These are phyloP conservation scores for Kodamaea arcana DNA, from an alignment of 1,139 yeast genomes.

Conservation along the genomic window DNA sequence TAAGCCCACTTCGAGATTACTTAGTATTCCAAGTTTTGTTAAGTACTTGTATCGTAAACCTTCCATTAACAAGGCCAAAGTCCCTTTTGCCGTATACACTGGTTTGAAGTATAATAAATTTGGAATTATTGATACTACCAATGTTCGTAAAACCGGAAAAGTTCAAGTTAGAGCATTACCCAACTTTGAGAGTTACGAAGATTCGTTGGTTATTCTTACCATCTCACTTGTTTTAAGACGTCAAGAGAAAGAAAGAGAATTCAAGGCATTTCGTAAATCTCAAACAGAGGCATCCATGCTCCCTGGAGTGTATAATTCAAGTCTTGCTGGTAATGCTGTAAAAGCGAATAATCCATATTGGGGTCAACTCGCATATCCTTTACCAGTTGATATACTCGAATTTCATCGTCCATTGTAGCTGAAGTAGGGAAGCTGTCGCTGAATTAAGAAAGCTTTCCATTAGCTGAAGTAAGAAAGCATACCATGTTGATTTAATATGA, in stretches of 20 bases:
- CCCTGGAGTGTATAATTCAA: no score
- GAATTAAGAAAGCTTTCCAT: no score
- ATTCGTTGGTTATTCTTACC: conserved; percentile 7
- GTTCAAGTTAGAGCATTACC: conserved; percentile 2
- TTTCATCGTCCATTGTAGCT: not conserved
- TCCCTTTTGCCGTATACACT: conserved; percentile 7
- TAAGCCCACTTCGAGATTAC: conserved; percentile 5
- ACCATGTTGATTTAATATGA: no score
- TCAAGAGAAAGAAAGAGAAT: conserved; percentile 7
- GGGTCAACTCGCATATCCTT: not conserved
- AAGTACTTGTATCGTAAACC: conserved; percentile 3
- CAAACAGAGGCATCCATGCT: no score
- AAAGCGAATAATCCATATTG: not conserved
- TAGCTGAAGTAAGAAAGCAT: no score
- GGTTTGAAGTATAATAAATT: not conserved
- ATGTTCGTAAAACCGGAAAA: conserved; percentile 2
- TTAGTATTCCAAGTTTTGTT: conserved; percentile 4
- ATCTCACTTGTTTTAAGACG: conserved; percentile 8
- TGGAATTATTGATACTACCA: conserved; percentile 2
- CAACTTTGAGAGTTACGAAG: conserved; percentile 1
- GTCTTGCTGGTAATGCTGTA: no score
- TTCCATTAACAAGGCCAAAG: conserved; percentile 1
- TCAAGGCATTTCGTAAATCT: not conserved
- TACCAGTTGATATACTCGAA: not conserved
- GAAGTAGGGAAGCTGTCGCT: no score